Percentiles rank a stretch among this genome's conserved stretches.
These are phyloP conservation scores for Didymella segeticola DNA, from an alignment of 2,329 filamentous ascomycete genomes.

Conservation along the genomic window DNA sequence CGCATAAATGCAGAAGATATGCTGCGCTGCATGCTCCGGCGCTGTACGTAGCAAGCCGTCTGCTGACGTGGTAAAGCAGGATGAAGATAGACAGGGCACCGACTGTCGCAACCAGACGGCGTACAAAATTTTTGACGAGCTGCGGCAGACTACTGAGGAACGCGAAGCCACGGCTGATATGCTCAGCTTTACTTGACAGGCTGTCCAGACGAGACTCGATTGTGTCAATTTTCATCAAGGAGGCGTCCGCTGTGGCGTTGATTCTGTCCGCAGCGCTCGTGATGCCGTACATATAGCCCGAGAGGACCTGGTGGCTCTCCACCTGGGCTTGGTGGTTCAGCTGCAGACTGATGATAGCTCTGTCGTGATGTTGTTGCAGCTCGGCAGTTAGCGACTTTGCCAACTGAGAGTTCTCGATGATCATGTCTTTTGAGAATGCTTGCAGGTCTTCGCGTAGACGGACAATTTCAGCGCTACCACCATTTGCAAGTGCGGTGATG, in stretches of 20 bases:
- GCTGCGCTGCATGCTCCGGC: constrained; percentile 27
- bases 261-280: constrained; percentile 21
- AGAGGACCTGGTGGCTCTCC: constrained; percentile 23
- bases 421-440: constrained; percentile 27
- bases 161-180: constrained; percentile 30
- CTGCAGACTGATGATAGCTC: constrained; percentile 18
- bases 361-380: constrained; percentile 26
- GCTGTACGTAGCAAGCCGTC: constrained; percentile 21
- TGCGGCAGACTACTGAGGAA: constrained; percentile 29
- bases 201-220: constrained; percentile 28
- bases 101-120: constrained; percentile 7
- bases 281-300: constrained; percentile 19
- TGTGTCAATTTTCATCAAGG: constrained; percentile 22
- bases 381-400: constrained; percentile 22
- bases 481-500: constrained; percentile 24
- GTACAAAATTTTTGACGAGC: constrained; percentile 16
- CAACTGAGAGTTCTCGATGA: constrained; percentile 25
- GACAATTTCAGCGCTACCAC: constrained; percentile 24
- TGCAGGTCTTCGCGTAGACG: constrained; percentile 28
- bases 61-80: constrained; percentile 26
- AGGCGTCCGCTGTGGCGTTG: constrained; percentile 18
- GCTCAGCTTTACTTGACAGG: constrained; percentile 29
- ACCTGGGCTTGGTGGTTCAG: constrained; percentile 29
- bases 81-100: constrained; percentile 21
- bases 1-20: constrained; percentile 24